Base-by-base conservation (phyloP, 225 moss, liverwort and hornwort genomes). In the Lunularia cruciata region DNA sequence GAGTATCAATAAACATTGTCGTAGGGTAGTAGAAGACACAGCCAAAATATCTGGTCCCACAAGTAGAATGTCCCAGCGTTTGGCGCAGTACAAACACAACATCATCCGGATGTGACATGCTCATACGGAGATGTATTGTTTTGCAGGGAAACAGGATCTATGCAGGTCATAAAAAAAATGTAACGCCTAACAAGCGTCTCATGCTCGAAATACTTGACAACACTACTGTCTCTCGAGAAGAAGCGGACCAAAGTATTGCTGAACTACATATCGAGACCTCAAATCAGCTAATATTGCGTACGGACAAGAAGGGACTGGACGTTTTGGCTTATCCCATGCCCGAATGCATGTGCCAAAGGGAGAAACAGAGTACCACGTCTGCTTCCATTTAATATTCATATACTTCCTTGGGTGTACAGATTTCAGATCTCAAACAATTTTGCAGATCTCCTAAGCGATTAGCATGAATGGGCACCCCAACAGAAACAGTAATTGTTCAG, bases 271-370 rank as follows among this genome's bases (percentile, higher is more conserved):
- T 62, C n/a, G 82, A 82, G 16, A 74, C 77, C 5, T 27, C n/a
- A 22, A 74, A 84, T 30, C 76, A 75, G 13, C 79, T 84, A 8
- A 31, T 63, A 45, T 6, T 57, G 61, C 69, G 64, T 32, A 40
- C 76, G 16, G 69, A 60, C 72, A 82, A 72, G 63, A 59, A 72
- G 39, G 53, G 73, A 55, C 65, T 82, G 47, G 80, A 89, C 63
- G 79, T 83, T 19, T 77, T 86, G 0, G 82, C 84, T n/a, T 71
- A 76, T 66, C 86, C 89, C 16, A 78, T 72, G 1, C 78, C 89
- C 2, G 83, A 89, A 42, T 89, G 86, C 80, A 86, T 89, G 89
- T 87, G 87, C n/a, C n/a, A n/a, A n/a, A n/a, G n/a, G n/a, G n/a
- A n/a, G n/a, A n/a, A n/a, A n/a, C n/a, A n/a, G n/a, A n/a, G n/a